Evolutionary conservation across 148 eudicot genomes (phyloP).

Genomic region (Silene conica): DNA sequence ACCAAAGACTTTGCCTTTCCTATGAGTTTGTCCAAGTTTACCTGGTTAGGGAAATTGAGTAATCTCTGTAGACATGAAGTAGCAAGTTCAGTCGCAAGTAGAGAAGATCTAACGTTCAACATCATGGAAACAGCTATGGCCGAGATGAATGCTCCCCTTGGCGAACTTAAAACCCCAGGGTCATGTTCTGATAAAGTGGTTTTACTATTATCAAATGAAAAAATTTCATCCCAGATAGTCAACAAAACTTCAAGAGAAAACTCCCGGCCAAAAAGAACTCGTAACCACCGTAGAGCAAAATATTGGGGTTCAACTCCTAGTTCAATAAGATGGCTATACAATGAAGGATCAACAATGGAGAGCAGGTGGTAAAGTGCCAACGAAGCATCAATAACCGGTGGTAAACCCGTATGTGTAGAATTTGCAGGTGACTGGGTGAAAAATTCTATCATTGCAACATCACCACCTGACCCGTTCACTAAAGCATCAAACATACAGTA

Average conservation of each 20-base stretch:
- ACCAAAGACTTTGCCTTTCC: slow-evolving; percentile 70
- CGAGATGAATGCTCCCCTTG: slow-evolving; percentile 81
- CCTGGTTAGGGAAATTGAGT: slow-evolving; percentile 68
- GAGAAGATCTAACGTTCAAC: slow-evolving; percentile 71
- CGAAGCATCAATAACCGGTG: slow-evolving; percentile 94
- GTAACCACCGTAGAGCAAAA: slow-evolving; percentile 91
- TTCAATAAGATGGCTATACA: slow-evolving; percentile 82
- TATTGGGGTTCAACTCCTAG: slow-evolving; percentile 96
- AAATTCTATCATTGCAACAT: slow-evolving; percentile 79
- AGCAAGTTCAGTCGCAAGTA: slow-evolving; percentile 87
- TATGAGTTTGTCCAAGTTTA: slow-evolving; percentile 56
- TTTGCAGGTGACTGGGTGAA: slow-evolving; percentile 54
- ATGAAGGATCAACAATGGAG: slow-evolving; percentile 75
- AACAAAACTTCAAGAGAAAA: slow-evolving; percentile 69
- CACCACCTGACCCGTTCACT: slow-evolving; percentile 82
- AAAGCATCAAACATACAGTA: slow-evolving; percentile 91
- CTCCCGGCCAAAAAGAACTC: slow-evolving; percentile 95
- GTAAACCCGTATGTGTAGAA: slow-evolving; percentile 49
- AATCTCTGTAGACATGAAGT: slow-evolving; percentile 91
- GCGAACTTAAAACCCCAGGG: slow-evolving; percentile 55
- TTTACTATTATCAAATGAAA: slow-evolving; percentile 56
- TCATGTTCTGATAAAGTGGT: slow-evolving; percentile 35
- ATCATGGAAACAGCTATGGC: slow-evolving; percentile 92
- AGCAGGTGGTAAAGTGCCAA: slow-evolving; percentile 77
- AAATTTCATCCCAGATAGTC: slow-evolving; percentile 85